Evolutionary conservation across 768 basidiomycete species (phyloP).

Genomic region (Boletus subcaerulescens): DNA sequence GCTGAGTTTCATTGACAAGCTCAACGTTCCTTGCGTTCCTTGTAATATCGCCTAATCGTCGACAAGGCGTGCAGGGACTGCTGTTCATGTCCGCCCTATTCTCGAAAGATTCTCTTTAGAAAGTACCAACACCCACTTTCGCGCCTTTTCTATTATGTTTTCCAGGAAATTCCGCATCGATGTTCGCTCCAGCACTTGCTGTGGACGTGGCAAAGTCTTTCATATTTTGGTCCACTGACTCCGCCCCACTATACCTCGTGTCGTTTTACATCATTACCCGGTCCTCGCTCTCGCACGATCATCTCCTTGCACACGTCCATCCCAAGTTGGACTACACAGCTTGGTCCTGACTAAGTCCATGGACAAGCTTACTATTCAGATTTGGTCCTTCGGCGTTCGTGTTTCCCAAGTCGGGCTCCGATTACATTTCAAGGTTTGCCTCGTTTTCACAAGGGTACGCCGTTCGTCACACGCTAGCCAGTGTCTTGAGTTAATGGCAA

Average conservation of each 20-base stretch:
- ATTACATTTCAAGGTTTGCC: constrained; percentile 15
- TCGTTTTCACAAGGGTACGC: constrained; percentile 16
- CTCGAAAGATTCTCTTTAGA: constrained; percentile 22
- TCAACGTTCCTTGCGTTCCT: constrained; percentile 20
- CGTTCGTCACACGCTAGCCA: constrained; percentile 14
- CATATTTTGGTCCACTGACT: constrained; percentile 15
- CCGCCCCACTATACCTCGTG: constrained; percentile 17
- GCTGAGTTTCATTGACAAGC: constrained; percentile 6
- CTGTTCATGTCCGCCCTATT: constrained; percentile 30
- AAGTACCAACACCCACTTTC: constrained; percentile 12
- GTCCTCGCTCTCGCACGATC: constrained; percentile 14
- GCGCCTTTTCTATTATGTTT: constrained; percentile 23
- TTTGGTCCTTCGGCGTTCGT: constrained; percentile 12
- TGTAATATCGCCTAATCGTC: constrained; percentile 26
- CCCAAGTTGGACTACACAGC: constrained; percentile 10
- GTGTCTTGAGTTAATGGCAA: constrained; percentile 4
- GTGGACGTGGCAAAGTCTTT: constrained; percentile 1
- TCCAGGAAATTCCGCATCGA: constrained; percentile 9
- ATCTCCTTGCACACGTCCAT: constrained; percentile 10
- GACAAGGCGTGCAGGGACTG: constrained; percentile 17
- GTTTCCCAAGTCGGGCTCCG: constrained; percentile 15
- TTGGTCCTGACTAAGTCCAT: constrained; percentile 22
- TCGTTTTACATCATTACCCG: constrained; percentile 25
- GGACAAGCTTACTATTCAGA: constrained; percentile 7
- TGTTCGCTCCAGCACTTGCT: constrained; percentile 14